Percentiles rank a stretch among this genome's conserved stretches.
These are phyloP conservation scores for Solanum tarijense DNA, from an alignment of 257 asterid genomes.

Conservation along the genomic window DNA sequence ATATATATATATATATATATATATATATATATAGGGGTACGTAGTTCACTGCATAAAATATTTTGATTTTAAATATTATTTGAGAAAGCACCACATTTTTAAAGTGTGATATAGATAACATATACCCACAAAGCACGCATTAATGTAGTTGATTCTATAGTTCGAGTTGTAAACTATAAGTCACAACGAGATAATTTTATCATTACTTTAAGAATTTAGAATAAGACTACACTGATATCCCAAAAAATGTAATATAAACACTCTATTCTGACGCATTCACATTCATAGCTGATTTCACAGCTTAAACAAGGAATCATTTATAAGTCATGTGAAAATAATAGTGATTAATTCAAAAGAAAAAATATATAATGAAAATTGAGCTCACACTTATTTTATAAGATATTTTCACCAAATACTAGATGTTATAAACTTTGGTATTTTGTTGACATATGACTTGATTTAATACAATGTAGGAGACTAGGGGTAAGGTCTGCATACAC, in stretches of 20 bases:
- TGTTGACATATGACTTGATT: background rate
- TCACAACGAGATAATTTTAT: background rate
- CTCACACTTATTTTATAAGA: background rate
- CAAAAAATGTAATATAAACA: background rate
- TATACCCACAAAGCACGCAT: background rate
- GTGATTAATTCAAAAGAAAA: background rate
- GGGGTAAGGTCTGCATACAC: accelerated
- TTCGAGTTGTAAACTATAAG: background rate
- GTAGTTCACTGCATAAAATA: background rate
- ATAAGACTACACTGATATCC: background rate
- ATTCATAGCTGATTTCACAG: background rate
- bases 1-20: no score
- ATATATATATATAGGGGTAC: background rate
- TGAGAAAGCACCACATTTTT: background rate
- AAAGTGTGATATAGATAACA: background rate
- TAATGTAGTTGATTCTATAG: background rate
- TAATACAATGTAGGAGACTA: no score
- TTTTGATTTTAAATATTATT: background rate
- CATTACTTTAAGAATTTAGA: background rate
- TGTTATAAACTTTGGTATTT: background rate
- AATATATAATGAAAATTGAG: no score
- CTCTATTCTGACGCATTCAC: background rate
- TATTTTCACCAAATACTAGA: background rate
- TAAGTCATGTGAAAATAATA: background rate
- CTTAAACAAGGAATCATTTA: no score